Conservation (phyloP, 345 rosid species). For the Hibiscus trionum region DNA sequence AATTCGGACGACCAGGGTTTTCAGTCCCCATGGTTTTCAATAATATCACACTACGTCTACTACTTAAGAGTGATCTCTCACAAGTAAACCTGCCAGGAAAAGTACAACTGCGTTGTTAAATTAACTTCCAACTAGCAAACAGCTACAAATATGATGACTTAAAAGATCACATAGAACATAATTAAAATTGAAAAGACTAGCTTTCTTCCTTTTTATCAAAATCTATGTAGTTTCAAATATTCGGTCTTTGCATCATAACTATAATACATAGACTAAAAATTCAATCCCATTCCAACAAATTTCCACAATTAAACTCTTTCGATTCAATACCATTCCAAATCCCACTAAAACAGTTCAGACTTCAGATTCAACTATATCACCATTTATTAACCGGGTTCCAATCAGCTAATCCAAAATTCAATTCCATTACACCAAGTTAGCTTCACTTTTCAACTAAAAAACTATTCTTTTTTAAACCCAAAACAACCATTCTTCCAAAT, state of each 20-base stretch:
- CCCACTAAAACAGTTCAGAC: background rate
- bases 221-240: background rate
- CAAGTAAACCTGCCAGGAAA: constrained; percentile 34
- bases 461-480: background rate
- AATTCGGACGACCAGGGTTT: constrained; percentile 52
- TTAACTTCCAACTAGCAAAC: background rate
- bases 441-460: background rate
- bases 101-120: background rate
- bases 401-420: background rate
- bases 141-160: background rate
- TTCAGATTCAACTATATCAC: background rate
- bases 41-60: constrained; percentile 1
- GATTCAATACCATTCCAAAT: background rate
- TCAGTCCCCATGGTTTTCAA: constrained; percentile 53
- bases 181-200: background rate
- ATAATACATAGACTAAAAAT: background rate
- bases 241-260: background rate
- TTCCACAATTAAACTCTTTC: background rate
- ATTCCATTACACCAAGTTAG: background rate
- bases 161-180: background rate
- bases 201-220: background rate
- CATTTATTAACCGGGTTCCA: background rate
- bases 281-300: background rate
- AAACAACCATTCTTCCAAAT: background rate
- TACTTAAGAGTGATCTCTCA: constrained; percentile 23